phyloP scores from a whole-genome alignment of 345 rosid genomes.

The Viola odorata region DNA sequence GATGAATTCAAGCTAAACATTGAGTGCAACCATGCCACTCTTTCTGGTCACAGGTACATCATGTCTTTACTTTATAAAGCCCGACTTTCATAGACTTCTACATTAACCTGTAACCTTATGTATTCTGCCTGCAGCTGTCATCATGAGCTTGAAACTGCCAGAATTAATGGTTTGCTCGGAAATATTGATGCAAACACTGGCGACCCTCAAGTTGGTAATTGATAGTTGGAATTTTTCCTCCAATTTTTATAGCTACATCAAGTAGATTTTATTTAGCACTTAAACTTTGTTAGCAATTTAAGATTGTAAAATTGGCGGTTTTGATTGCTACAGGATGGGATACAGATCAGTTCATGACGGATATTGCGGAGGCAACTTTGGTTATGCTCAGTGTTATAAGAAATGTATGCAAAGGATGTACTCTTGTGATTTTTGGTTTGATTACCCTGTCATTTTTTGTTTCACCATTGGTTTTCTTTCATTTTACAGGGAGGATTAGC shows the following conservation, averaged over 20 bases:
- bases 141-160: slow-evolving; percentile 89
- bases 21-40: slow-evolving; percentile 96
- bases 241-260: neutral
- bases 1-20: slow-evolving; percentile 83
- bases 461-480: slow-evolving; percentile 11
- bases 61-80: neutral
- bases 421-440: neutral
- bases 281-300: no score
- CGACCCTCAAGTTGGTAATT: slow-evolving; percentile 76
- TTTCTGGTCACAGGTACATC: slow-evolving; percentile 77
- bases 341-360: slow-evolving; percentile 89
- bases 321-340: slow-evolving; percentile 65
- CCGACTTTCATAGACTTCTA: neutral
- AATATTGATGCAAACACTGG: slow-evolving; percentile 95
- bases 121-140: slow-evolving; percentile 57
- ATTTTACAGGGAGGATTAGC: slow-evolving; percentile 71
- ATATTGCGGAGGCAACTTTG: slow-evolving; percentile 80
- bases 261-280: no score
- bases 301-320: neutral
- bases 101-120: neutral
- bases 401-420: slow-evolving; percentile 44
- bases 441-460: neutral
- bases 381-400: slow-evolving; percentile 81
- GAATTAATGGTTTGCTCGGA: slow-evolving; percentile 79
- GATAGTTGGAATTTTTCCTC: neutral